phyloP scores from a whole-genome alignment of 441 rosid genomes.

The Gossypium laxum region DNA sequence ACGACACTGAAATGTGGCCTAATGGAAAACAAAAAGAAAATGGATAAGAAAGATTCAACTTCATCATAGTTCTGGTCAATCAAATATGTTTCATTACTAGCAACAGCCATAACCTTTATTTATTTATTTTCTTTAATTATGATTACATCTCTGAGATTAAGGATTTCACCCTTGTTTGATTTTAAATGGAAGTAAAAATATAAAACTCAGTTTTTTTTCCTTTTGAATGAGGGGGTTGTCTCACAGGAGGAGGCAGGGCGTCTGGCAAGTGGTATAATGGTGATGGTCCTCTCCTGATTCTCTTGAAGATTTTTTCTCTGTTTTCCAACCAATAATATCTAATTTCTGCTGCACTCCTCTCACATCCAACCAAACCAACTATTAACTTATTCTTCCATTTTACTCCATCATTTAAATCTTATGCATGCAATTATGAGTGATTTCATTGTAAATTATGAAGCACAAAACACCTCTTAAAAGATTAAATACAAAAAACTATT shows the following conservation, averaged over 20 bases:
- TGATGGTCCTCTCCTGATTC: neutral
- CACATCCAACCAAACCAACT: neutral
- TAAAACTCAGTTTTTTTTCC: too few relatives aligned
- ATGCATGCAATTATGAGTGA: too few relatives aligned
- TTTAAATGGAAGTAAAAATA: neutral
- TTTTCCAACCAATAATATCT: neutral
- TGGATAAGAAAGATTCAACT: neutral
- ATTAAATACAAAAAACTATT: too few relatives aligned
- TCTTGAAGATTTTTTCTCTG: conserved; percentile 3
- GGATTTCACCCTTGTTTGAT: neutral
- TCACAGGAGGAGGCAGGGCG: neutral
- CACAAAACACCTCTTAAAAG: too few relatives aligned
- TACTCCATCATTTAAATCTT: too few relatives aligned
- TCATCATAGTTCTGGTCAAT: neutral
- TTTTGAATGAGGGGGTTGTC: neutral
- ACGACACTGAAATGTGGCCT: neutral
- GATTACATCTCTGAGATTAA: neutral
- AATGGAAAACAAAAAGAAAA: neutral
- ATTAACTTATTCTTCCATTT: neutral
- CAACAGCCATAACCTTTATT: neutral
- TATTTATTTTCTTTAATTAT: neutral
- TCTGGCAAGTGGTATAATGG: neutral
- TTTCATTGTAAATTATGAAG: too few relatives aligned
- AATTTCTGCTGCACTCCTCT: neutral
- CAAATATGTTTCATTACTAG: neutral